Conservation (phyloP, 2,329 filamentous ascomycete genomes). For the Diaporthe nobilis region DNA sequence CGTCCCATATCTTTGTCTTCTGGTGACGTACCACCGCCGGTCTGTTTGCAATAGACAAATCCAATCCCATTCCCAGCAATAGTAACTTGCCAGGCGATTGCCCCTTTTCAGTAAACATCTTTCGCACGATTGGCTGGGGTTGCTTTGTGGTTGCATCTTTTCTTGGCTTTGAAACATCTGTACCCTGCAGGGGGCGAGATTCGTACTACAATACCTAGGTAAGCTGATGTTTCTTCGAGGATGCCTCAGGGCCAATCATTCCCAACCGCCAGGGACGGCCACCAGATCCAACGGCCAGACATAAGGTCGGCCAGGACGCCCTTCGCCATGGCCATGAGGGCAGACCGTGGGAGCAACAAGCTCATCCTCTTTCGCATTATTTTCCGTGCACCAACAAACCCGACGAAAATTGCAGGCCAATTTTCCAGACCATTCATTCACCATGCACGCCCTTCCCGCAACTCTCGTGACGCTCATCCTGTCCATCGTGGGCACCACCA, state of each 20-base stretch:
- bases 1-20: not conserved
- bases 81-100: not conserved
- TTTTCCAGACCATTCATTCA: conserved; percentile 31
- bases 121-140: not conserved
- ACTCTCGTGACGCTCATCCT: conserved; percentile 24
- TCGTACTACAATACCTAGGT: conserved; percentile 19
- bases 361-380: not conserved
- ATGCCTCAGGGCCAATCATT: conserved; percentile 26
- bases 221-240: not conserved
- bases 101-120: not conserved
- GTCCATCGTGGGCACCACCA: conserved; percentile 28
- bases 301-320: conserved; percentile 29
- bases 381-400: not conserved
- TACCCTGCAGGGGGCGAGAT: not conserved
- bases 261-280: not conserved
- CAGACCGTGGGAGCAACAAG: conserved; percentile 8
- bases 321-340: not conserved
- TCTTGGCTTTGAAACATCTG: conserved; percentile 25
- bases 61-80: no score
- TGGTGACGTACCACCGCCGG: not conserved
- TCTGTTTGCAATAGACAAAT: not conserved
- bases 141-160: not conserved
- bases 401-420: conserved; percentile 38
- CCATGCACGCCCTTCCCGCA: conserved; percentile 31
- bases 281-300: conserved; percentile 1